Conservation (phyloP, 2,329 filamentous ascomycete species). For the Podosphaera aphanis region DNA sequence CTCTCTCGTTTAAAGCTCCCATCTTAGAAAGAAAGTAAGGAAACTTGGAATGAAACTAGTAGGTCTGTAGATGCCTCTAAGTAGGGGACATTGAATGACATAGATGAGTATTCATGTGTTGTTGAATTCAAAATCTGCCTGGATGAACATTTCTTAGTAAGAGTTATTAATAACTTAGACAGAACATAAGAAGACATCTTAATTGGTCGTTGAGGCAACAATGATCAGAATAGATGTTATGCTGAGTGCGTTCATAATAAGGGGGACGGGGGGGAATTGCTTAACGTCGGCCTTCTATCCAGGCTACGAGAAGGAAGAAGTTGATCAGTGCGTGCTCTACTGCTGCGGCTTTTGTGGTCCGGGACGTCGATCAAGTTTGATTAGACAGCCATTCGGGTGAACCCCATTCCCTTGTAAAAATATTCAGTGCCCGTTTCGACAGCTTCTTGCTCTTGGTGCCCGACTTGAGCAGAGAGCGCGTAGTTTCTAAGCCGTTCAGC, state of each 20-base stretch:
- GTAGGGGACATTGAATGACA: neutral
- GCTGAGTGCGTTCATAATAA: neutral
- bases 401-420: neutral
- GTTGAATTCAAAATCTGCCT: neutral
- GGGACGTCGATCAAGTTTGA: neutral
- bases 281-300: neutral
- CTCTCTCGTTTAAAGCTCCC: constrained; percentile 1
- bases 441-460: no score
- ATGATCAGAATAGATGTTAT: neutral
- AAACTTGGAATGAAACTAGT: neutral
- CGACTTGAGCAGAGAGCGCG: no score
- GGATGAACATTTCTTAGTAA: neutral
- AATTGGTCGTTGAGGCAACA: neutral
- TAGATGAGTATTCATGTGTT: neutral
- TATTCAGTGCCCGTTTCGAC: no score
- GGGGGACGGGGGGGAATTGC: neutral
- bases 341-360: neutral
- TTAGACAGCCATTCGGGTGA: neutral
- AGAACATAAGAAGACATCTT: neutral
- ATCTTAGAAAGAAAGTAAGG: neutral
- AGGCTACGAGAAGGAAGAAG: neutral
- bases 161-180: neutral
- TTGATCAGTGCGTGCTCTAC: neutral
- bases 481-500: no score
- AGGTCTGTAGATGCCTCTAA: neutral